Evolutionary conservation across 345 rosid genomes (phyloP).

Genomic region (Salix viminalis): DNA sequence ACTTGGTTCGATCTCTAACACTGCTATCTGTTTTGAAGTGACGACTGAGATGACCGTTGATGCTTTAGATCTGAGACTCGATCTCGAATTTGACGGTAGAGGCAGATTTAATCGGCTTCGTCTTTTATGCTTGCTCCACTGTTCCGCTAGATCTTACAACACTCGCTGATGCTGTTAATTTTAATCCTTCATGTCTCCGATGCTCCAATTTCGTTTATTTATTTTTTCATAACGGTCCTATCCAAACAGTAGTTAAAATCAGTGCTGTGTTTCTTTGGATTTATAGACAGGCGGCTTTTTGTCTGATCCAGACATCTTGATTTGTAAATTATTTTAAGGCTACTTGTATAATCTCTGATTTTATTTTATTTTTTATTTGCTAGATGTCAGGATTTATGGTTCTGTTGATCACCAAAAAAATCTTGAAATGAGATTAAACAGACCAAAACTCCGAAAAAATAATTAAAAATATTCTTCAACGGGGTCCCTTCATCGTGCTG

Average conservation of each 20-base stretch:
- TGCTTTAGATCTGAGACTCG: neutral
- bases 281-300: neutral
- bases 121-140: neutral
- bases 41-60: neutral
- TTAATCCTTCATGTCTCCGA: neutral
- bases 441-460: neutral
- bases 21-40: neutral
- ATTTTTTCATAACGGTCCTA: no score
- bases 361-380: neutral
- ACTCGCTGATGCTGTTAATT: neutral
- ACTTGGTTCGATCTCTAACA: neutral
- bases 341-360: no score
- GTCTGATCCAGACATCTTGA: neutral
- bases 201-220: no score
- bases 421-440: neutral
- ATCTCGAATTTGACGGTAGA: neutral
- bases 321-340: neutral
- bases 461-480: neutral
- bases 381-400: neutral
- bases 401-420: neutral
- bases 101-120: no score
- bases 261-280: neutral
- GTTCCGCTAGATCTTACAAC: neutral
- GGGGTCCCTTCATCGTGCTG: neutral
- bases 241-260: no score